A percentile compares a stretch with the other conserved stretches of the same genome.
phyloP scores from a whole-genome alignment of 2,329 filamentous ascomycete genomes.

The Aspergillus fischeri region DNA sequence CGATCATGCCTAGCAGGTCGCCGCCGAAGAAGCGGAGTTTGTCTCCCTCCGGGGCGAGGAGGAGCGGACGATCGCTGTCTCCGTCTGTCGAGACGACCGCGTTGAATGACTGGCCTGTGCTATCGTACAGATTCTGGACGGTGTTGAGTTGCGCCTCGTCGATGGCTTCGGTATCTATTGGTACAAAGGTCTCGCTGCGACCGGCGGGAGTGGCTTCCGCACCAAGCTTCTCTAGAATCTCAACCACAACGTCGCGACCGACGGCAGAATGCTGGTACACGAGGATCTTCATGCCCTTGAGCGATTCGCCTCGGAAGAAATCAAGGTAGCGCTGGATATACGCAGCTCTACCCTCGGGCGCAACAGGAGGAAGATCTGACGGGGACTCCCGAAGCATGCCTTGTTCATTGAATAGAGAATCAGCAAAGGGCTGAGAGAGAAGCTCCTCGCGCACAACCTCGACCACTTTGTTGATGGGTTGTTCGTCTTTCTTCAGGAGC shows the following conservation, averaged over 20 bases:
- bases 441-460: slow-evolving; percentile 21
- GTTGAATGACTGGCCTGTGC: slow-evolving; percentile 23
- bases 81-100: slow-evolving; percentile 32
- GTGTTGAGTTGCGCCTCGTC: slow-evolving; percentile 29
- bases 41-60: slow-evolving; percentile 24
- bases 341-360: slow-evolving; percentile 17
- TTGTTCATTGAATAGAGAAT: slow-evolving; percentile 26
- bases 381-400: slow-evolving; percentile 22
- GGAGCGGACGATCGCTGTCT: slow-evolving; percentile 31
- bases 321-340: slow-evolving; percentile 29
- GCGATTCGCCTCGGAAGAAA: slow-evolving; percentile 27
- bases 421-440: slow-evolving; percentile 20
- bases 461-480: slow-evolving; percentile 29
- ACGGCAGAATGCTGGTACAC: slow-evolving; percentile 34
- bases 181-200: slow-evolving; percentile 31
- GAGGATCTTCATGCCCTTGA: slow-evolving; percentile 25
- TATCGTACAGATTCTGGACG: slow-evolving; percentile 21
- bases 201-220: slow-evolving; percentile 27
- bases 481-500: slow-evolving; percentile 30
- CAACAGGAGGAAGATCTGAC: slow-evolving; percentile 11
- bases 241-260: slow-evolving; percentile 29
- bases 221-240: slow-evolving; percentile 27
- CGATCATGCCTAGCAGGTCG: slow-evolving; percentile 30
- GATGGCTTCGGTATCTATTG: slow-evolving; percentile 33
- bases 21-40: slow-evolving; percentile 31